Conservation (phyloP, 2,329 filamentous ascomycete species). For the Moelleriella libera region DNA sequence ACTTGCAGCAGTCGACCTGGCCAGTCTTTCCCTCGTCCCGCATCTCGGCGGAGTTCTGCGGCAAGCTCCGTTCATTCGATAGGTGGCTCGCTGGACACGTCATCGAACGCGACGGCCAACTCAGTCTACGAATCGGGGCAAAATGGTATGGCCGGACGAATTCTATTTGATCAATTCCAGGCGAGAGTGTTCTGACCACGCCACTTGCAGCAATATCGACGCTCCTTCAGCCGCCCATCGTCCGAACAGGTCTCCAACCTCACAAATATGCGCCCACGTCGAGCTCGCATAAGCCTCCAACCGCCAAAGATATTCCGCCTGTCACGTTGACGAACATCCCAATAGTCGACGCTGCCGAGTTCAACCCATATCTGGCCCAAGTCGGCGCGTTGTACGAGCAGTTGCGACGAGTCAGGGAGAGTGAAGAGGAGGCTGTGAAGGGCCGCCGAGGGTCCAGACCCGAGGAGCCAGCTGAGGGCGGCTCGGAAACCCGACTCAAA, state of each 20-base stretch:
- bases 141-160: constrained; percentile 48
- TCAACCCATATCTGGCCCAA: constrained; percentile 72
- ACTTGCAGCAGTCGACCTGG: constrained; percentile 24
- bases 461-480: constrained; percentile 25
- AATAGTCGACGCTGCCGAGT: constrained; percentile 65
- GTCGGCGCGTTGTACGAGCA: constrained; percentile 82
- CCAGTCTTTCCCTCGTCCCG: constrained; percentile 30
- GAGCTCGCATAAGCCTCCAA: constrained; percentile 71
- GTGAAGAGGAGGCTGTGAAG: constrained; percentile 47
- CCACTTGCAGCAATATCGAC: constrained; percentile 64
- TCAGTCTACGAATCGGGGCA: constrained; percentile 59
- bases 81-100: constrained; percentile 66
- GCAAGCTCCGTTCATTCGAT: constrained; percentile 82
- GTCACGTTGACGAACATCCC: constrained; percentile 82
- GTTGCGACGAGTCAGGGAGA: constrained; percentile 70
- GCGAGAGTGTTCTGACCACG: not conserved
- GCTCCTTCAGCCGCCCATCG: constrained; percentile 79
- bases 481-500: constrained; percentile 30
- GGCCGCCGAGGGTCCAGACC: constrained; percentile 22
- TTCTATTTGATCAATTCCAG: not conserved
- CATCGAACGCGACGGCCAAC: constrained; percentile 38
- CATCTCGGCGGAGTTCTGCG: constrained; percentile 60
- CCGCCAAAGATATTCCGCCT: constrained; percentile 79
- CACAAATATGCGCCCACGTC: constrained; percentile 56
- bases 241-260: constrained; percentile 73